These are phyloP conservation scores for Paramyrothecium roridum DNA, from an alignment of 2,329 filamentous ascomycete species.

Conservation along the genomic window DNA sequence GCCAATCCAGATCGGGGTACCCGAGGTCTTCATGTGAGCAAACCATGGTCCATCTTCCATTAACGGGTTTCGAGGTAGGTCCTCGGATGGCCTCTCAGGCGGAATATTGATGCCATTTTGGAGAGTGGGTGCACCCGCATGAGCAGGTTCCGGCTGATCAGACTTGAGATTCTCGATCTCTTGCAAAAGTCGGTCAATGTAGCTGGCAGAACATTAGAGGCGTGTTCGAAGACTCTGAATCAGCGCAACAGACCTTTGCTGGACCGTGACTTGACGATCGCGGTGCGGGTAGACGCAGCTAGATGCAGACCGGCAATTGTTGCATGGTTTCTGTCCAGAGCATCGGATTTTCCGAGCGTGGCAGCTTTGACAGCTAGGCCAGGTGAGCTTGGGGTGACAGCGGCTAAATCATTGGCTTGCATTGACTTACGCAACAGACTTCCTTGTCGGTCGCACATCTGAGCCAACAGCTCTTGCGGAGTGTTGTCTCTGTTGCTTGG, in stretches of 20 bases:
- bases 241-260: not conserved
- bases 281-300: not conserved
- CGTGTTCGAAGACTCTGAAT: not conserved
- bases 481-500: not conserved
- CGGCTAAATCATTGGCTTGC: not conserved
- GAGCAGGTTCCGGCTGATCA: not conserved
- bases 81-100: not conserved
- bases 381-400: not conserved
- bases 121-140: not conserved
- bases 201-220: not conserved
- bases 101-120: not conserved
- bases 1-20: conserved; percentile 8
- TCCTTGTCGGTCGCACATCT: not conserved
- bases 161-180: conserved; percentile 6
- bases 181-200: conserved; percentile 4
- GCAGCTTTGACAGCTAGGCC: not conserved
- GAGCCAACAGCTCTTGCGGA: not conserved
- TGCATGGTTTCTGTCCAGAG: not conserved
- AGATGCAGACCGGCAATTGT: not conserved
- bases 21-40: conserved; percentile 4
- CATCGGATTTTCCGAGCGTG: not conserved
- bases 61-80: conserved; percentile 4
- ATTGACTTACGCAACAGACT: not conserved
- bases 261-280: not conserved
- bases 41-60: conserved; percentile 8